Conservation (phyloP, 257 asterid genomes). For the Solanum acaule region DNA sequence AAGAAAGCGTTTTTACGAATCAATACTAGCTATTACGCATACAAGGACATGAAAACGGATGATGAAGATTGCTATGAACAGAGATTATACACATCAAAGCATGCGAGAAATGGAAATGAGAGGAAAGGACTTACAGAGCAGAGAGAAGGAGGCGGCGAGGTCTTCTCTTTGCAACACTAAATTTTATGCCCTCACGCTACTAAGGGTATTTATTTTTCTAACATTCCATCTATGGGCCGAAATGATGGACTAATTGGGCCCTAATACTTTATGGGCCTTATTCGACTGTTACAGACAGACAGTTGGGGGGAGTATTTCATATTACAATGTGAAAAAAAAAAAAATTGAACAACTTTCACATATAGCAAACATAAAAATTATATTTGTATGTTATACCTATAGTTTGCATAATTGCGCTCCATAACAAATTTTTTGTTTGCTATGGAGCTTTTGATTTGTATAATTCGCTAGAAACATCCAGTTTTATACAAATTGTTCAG, state of each 20-base stretch:
- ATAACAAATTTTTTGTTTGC: too few species aligned
- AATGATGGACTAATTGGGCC: not conserved
- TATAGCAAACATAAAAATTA: too few species aligned
- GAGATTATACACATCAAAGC: not conserved
- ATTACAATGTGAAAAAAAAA: too few species aligned
- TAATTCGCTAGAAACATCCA: too few species aligned
- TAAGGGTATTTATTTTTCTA: not conserved
- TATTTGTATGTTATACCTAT: too few species aligned
- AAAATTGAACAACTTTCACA: too few species aligned
- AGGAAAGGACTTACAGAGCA: not conserved
- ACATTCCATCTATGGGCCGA: not conserved
- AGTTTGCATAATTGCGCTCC: too few species aligned
- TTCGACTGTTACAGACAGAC: not conserved
- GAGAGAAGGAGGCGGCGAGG: conserved; percentile 1
- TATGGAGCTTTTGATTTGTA: too few species aligned
- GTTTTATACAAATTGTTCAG: too few species aligned
- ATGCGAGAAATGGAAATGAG: not conserved
- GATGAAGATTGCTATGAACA: not conserved
- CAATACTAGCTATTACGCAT: not conserved
- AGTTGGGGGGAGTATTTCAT: too few species aligned
- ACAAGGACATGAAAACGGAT: not conserved
- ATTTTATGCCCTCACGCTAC: not conserved
- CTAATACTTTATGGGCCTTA: not conserved
- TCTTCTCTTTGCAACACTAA: not conserved
- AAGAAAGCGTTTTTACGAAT: not conserved